Base-by-base conservation (phyloP, 2,329 filamentous ascomycete genomes). In the Neonectria hederae region DNA sequence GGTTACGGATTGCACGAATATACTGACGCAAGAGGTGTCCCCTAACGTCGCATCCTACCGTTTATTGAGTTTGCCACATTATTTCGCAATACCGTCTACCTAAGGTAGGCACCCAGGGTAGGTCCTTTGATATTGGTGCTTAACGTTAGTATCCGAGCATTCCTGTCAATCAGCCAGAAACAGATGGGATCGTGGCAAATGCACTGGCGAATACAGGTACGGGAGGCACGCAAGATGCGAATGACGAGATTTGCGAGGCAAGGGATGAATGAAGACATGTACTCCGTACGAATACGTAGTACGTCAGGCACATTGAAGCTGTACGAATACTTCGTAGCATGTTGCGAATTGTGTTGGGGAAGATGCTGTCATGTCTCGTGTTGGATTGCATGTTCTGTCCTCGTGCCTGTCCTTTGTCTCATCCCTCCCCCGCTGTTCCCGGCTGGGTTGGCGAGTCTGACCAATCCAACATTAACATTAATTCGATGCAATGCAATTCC, bases 321-420 rank as follows among this genome's bases (percentile, higher is more conserved):
- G n/a, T n/a, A n/a, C n/a, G n/a, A n/a, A 17, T 35, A n/a, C 45
- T 48, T 32, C 10, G 11, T 26, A 32, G 28, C 19, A 32, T 22
- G 48, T n/a, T 32, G n/a, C 40, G 30, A 56, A 61, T 43, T 48
- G 45, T 51, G 62, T 62, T 62, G 58, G 53, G 48, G 48, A 32
- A 35, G 46, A 57, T 65, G 58, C 48, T 49, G 58, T 62, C 53
- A 65, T 65, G 62, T 65, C 62, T 65, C 62, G 58, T 62, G 58
- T 62, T 58, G 42, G 35, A 65, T 65, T 57, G 58, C 58, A 58
- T 62, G 62, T 65, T 65, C 11, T 62, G 57, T 54, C 28, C 62
- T 49, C 62, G 62, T 65, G 58, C 62, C 62, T 52, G 45, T 45
- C 17, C 49, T 38, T 11, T 43, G 55, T 24, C 21, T 56, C 26